Base-by-base conservation (phyloP, 1,284 basidiomycete species). In the Gymnopus androsaceus region DNA sequence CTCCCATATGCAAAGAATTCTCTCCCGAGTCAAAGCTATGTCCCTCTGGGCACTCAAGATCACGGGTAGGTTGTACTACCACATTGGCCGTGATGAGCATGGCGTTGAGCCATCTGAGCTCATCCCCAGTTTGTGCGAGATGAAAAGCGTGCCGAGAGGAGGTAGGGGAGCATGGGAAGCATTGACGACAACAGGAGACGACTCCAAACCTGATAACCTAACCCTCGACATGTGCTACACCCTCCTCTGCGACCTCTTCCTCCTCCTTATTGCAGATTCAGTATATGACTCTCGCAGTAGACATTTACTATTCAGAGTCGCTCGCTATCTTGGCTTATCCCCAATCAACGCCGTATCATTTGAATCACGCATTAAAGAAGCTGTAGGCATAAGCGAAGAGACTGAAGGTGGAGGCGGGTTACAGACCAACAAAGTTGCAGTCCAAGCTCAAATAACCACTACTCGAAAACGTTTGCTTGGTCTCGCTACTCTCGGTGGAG, bases 21-120 rank as follows among this genome's bases (percentile, higher is more conserved):
- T 88, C 90, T 66, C 79, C 82, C 9, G 84, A 1, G 80, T 87
- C 19, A 80, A 88, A 60, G 88, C 80, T 69, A 87, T 90, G 78
- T 86, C 91, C 60, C 76, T 96, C 6, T 98, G 95, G 95, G 83
- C 85, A 55, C 69, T 95, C 70, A 97, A 95, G 79, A 95, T 98
- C 63, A 92, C 97, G 90, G 95, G 93, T 38, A 82, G 95, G 57
- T 73, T 98, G 59, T 97, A 95, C 73, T 95, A 96, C 75, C 95
- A 98, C 76, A 98, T 98, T 94, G 95, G 97, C 53, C 85, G 87
- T n/a, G n/a, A n/a, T n/a, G n/a, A n/a, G n/a, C 95, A 98, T 69
- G 95, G 95, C 15, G 92, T 98, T 4, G 82, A 88, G 51, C 84
- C 94, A 3, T 76, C 80, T 60, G 95, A 98, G 71, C 86, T 98